Evolutionary conservation across 2,329 filamentous ascomycete genomes (phyloP).

Genomic region (Leptographium galeiforme): DNA sequence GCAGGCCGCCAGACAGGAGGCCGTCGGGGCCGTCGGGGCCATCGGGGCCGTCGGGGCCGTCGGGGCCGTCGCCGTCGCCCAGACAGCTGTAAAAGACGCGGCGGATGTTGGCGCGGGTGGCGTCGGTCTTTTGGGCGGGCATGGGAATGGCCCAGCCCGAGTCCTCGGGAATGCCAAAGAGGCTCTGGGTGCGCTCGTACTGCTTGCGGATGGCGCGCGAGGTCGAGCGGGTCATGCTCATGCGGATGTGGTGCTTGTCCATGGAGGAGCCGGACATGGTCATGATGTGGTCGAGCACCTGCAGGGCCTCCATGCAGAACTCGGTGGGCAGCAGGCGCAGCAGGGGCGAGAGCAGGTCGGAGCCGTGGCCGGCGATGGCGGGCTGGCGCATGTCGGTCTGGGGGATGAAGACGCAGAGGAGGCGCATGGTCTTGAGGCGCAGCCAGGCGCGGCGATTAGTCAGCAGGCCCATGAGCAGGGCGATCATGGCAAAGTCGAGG

Average conservation of each 20-base stretch:
- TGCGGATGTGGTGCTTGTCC: slow-evolving; percentile 86
- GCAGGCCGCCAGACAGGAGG: too few species aligned
- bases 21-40: slow-evolving; percentile 21
- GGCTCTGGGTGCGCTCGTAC: slow-evolving; percentile 82
- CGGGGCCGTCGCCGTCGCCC: not conserved
- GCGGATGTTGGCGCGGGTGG: slow-evolving; percentile 83
- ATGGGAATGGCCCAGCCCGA: slow-evolving; percentile 94
- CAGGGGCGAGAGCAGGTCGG: slow-evolving; percentile 87
- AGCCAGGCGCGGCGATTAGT: slow-evolving; percentile 85
- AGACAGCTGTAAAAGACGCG: slow-evolving; percentile 92
- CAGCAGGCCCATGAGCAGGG: slow-evolving; percentile 80
- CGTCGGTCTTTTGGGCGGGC: slow-evolving; percentile 76
- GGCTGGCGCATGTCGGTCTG: slow-evolving; percentile 87
- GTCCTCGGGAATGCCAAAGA: slow-evolving; percentile 93
- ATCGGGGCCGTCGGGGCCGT: slow-evolving; percentile 17
- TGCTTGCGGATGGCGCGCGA: slow-evolving; percentile 82
- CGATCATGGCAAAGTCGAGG: slow-evolving; percentile 71
- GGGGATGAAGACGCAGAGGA: slow-evolving; percentile 72
- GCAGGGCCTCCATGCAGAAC: slow-evolving; percentile 81
- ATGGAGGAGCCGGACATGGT: slow-evolving; percentile 83
- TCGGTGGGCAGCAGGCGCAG: slow-evolving; percentile 82
- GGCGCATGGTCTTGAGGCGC: slow-evolving; percentile 83
- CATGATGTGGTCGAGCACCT: slow-evolving; percentile 90
- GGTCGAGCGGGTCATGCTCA: slow-evolving; percentile 92
- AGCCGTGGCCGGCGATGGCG: slow-evolving; percentile 80